Percentiles rank a stretch among this genome's conserved stretches.
Conservation (phyloP, 805 yeast genomes). For the Clavispora fructus region DNA sequence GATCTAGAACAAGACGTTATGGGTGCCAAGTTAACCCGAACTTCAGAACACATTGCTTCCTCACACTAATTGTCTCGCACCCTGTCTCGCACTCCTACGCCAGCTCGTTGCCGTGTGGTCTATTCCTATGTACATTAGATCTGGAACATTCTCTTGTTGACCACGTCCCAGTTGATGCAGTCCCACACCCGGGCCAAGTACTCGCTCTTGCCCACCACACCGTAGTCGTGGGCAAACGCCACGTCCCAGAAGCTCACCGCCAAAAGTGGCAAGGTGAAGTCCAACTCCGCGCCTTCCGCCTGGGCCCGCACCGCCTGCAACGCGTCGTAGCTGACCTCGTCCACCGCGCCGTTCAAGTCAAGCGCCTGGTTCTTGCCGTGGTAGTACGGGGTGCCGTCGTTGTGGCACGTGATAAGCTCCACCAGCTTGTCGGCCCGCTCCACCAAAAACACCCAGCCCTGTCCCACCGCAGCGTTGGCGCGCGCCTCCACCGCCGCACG, state of each 20-base stretch:
- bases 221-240: conserved; percentile 82
- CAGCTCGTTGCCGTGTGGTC: conserved; percentile 1
- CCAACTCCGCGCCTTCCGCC: conserved; percentile 40
- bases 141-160: conserved; percentile 47
- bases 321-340: conserved; percentile 47
- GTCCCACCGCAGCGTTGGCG: conserved; percentile 53
- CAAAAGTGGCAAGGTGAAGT: conserved; percentile 68
- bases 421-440: conserved; percentile 60
- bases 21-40: no score
- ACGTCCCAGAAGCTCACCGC: conserved; percentile 84
- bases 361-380: conserved; percentile 63
- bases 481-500: conserved; percentile 43
- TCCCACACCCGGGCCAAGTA: conserved; percentile 75
- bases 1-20: no score
- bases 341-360: conserved; percentile 73
- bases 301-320: conserved; percentile 39
- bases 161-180: conserved; percentile 78
- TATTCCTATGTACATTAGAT: conserved; percentile 18
- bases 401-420: conserved; percentile 51
- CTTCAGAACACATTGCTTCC: no score
- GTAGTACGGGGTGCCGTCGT: conserved; percentile 75
- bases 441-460: conserved; percentile 73
- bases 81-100: no score
- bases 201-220: conserved; percentile 64
- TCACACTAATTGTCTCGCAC: no score